Evolutionary conservation across 1,284 basidiomycete genomes (phyloP).

Genomic region (Sphaerobolus stellatus): DNA sequence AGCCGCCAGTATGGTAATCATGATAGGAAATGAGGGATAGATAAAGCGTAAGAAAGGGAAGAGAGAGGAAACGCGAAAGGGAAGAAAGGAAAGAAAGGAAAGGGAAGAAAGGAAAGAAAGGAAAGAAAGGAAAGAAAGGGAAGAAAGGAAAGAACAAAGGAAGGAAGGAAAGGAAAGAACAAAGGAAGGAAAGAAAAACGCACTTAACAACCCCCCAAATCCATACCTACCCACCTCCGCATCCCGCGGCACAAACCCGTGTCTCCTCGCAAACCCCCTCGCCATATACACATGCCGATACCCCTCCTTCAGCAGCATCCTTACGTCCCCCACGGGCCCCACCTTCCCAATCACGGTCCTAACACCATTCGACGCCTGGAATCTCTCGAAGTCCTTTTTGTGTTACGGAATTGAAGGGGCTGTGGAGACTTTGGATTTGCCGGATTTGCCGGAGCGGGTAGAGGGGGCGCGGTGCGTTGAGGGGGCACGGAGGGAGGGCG

Average conservation of each 20-base stretch:
- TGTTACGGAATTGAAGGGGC: conserved; percentile 59
- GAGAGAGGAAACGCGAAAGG: no score
- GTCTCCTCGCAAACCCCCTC: conserved; percentile 85
- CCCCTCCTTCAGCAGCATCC: conserved; percentile 92
- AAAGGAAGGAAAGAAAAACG: no score
- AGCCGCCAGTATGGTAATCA: no score
- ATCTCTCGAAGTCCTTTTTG: conserved; percentile 79
- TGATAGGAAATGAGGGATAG: no score
- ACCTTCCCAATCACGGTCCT: conserved; percentile 90
- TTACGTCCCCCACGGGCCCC: conserved; percentile 84
- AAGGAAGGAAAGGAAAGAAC: no score
- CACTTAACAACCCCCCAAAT: conserved; percentile 79
- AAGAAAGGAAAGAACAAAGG: no score
- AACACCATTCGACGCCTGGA: conserved; percentile 90
- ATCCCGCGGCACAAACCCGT: conserved; percentile 88
- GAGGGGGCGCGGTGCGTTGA: neutral
- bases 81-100: no score
- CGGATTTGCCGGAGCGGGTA: neutral
- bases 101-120: no score
- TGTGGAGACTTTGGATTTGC: conserved; percentile 7
- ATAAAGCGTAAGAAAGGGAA: no score
- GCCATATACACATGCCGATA: conserved; percentile 96
- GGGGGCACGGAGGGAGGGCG: conserved; percentile 22
- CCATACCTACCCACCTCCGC: conserved; percentile 83
- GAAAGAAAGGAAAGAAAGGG: no score